Percentiles rank a stretch among this genome's conserved stretches.
These are phyloP conservation scores for Dothideomycetes sp. DNA, from an alignment of 2,329 filamentous ascomycete genomes.

Conservation along the genomic window DNA sequence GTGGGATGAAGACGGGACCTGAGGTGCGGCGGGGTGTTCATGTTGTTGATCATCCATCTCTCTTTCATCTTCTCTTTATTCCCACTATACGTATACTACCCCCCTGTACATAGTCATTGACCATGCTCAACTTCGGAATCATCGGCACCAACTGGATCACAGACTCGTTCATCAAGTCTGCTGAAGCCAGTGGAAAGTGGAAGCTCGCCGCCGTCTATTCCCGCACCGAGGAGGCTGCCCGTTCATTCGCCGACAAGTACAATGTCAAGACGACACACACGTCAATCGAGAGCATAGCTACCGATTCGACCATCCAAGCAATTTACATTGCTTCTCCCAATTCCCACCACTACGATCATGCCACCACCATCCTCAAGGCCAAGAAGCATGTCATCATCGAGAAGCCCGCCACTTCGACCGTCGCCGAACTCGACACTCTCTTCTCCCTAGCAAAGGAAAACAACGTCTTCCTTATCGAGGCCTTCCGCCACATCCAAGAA, in stretches of 20 bases:
- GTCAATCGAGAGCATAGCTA: constrained; percentile 26
- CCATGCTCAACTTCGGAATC: constrained; percentile 31
- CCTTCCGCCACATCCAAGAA: constrained; percentile 40
- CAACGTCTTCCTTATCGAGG: constrained; percentile 34
- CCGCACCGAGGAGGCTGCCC: constrained; percentile 30
- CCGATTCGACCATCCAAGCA: constrained; percentile 27
- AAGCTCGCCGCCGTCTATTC: constrained; percentile 36
- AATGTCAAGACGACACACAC: constrained; percentile 26
- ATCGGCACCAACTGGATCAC: constrained; percentile 41
- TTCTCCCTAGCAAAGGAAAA: constrained; percentile 30
- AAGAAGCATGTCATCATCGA: constrained; percentile 40
- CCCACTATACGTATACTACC: no score
- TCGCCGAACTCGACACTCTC: constrained; percentile 30
- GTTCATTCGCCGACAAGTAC: constrained; percentile 32
- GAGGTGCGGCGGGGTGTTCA: neutral
- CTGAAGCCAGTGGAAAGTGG: constrained; percentile 33
- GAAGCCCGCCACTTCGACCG: constrained; percentile 35
- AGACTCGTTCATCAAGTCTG: constrained; percentile 33
- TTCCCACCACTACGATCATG: constrained; percentile 35
- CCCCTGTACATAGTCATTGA: no score
- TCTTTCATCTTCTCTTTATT: neutral
- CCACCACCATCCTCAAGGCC: constrained; percentile 29
- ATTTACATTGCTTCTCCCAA: constrained; percentile 41
- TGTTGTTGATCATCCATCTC: neutral
- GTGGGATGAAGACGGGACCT: neutral